Evolutionary conservation across 2,329 filamentous ascomycete genomes (phyloP), one percentile per base, ranked within the genome.

Genomic region (Aspergillus sp.): DNA sequence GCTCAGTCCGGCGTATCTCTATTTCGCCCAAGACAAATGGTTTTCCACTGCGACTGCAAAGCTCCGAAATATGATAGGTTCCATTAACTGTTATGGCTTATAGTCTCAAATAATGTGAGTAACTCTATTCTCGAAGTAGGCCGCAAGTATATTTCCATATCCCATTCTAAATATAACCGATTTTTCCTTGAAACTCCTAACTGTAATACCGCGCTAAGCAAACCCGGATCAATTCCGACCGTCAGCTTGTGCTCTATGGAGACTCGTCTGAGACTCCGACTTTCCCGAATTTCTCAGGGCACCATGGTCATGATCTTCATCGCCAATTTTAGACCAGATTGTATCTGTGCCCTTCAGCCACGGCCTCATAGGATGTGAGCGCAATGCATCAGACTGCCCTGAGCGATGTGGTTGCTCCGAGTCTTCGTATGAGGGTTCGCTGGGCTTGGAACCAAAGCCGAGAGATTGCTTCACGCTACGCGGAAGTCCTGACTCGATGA

Each of bases 401-500:
- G n/a, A 42, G 39, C n/a, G 39, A 19, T 17, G n/a, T 19, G 39
- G 39, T 42, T 42, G 39, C 39, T 42, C 39, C 6, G 39, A 42
- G 8, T 8, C 39, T 10, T 42, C 39, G 15, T 42, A 42, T 17
- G 39, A 42, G 5, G 39, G 39, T 5, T 42, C 39, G 8, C 39
- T 42, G n/a, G 39, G 39, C 19, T 42, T 42, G 10, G 39, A 19
- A 3, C 15, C n/a, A 6, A 42, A 42, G 39, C 39, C 39, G n/a
- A 42, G 39, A 3, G 39, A 21, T 8, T 19, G n/a, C 15, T 42
- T 42, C 39, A 42, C 39, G 8, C 39, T 17, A 19, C 39, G 39
- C 5, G 39, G n/a, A 1, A 63, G 36, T 2, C 64, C 66, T 1
- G 63, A 62, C 17, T 69, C 67, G 38, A 60, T 71, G 64, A 79